Evolutionary conservation across 2,329 filamentous ascomycete genomes (phyloP), one percentile per base, ranked within the genome.

Genomic region (Endoconidiophora polonica): DNA sequence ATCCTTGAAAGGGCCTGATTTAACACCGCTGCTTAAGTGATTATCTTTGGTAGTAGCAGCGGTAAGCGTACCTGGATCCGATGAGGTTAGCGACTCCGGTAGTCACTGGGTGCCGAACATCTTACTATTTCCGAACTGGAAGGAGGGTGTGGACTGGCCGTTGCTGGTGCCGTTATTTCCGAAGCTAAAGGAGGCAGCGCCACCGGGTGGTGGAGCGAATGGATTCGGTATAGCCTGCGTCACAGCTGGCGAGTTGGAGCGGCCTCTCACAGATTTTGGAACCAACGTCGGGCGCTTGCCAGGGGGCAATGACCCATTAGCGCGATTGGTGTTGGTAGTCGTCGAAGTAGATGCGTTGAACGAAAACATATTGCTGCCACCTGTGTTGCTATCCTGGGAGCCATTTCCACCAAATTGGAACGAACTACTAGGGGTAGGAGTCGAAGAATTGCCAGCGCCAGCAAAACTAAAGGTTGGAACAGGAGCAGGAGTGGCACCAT

Each of bases 221-320:
- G 51, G 51, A 44, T 53, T 53, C 7, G 51, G 51, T 47, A 53
- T 44, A 37, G 47, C 47, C 44, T 53, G 51, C 18, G 51, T 38
- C 26, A 53, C 37, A 14, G 51, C 51, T n/a, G 51, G 51, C 12
- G 51, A 53, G 47, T 53, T 53, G 26, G 51, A 53, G 23, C 51
- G 51, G 16, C 51, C 51, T 53, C 51, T 53, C n/a, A 49, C 20
- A 46, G 51, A 53, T 47, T 53, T 53, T 26, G 51, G 51, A 6
- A 53, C 44, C 44, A 53, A 39, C 56, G 44, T 66, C 65, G 57
- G 64, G 62, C 56, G 66, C 65, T 57, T 69, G 67, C 56, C 64
- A 62, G 51, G 51, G 10, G 51, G 51, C 18, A 50, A 24, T 6
- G 51, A 43, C 20, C 47, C 29, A 16, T 45, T 49, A 10, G 48